A percentile compares a stretch with the other conserved stretches of the same genome.
These are phyloP conservation scores for Carallia brachiata DNA, from an alignment of 345 rosid genomes.

Conservation along the genomic window DNA sequence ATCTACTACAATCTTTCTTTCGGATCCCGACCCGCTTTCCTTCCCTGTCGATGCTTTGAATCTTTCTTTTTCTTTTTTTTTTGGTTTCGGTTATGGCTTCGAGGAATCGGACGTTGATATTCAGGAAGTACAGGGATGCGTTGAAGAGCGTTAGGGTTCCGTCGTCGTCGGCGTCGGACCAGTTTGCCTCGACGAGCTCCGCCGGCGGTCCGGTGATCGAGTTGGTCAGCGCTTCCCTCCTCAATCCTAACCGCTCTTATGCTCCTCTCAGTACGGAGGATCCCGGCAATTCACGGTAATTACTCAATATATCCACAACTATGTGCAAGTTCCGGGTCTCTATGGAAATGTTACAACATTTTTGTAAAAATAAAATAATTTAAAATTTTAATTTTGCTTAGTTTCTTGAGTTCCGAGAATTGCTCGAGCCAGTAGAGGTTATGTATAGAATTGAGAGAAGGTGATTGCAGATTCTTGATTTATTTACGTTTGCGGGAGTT, in stretches of 20 bases:
- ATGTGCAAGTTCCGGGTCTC: not conserved
- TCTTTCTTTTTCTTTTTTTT: conserved; percentile 1
- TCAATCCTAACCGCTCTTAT: conserved; percentile 61
- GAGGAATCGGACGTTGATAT: conserved; percentile 73
- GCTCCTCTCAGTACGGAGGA: conserved; percentile 88
- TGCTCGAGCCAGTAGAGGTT: conserved; percentile 2
- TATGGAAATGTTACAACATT: not conserved
- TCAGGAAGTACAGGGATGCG: conserved; percentile 74
- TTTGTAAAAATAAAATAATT: not conserved
- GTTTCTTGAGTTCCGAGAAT: not conserved
- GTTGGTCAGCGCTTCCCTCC: conserved; percentile 77
- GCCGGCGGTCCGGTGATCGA: conserved; percentile 83
- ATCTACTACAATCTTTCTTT: not conserved
- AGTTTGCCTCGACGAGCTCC: conserved; percentile 26
- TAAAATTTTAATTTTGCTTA: not conserved
- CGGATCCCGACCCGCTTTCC: not conserved
- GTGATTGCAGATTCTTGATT: not conserved
- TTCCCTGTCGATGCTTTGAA: not conserved
- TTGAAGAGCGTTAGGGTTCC: conserved; percentile 86
- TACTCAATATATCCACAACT: not conserved
- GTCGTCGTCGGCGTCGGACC: conserved; percentile 29
- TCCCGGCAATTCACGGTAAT: conserved; percentile 77
- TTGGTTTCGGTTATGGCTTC: conserved; percentile 58
- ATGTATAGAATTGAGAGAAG: not conserved
- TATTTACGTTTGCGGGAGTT: not conserved